These are phyloP conservation scores for Pyrrhoderma lamaoense DNA, from an alignment of 1,284 basidiomycete species.

Conservation along the genomic window DNA sequence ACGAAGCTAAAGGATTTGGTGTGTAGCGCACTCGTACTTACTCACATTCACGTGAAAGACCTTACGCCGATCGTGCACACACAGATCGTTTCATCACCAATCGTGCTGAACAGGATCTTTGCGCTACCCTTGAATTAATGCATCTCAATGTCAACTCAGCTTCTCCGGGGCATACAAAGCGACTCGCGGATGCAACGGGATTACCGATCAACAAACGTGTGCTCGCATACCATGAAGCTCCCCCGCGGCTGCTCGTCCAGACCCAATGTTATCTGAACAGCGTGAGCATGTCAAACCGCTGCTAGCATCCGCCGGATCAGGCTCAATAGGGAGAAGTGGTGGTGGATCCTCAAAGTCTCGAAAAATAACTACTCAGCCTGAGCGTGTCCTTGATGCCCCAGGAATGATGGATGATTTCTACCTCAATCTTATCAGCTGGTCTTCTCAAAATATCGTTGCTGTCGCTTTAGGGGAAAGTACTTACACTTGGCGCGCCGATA, in stretches of 20 bases:
- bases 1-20: constrained; percentile 12
- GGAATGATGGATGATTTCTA: constrained; percentile 97
- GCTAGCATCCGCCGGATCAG: constrained; percentile 58
- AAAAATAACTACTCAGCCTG: constrained; percentile 77
- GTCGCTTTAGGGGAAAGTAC: constrained; percentile 79
- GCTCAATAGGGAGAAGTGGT: constrained; percentile 50
- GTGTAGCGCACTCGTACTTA: constrained; percentile 14
- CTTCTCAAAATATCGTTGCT: constrained; percentile 76
- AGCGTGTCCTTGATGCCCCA: constrained; percentile 91
- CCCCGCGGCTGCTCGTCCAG: constrained; percentile 56
- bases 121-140: constrained; percentile 57
- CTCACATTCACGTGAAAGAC: constrained; percentile 13
- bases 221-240: constrained; percentile 71
- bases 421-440: constrained; percentile 91
- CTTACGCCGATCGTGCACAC: constrained; percentile 36
- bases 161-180: constrained; percentile 70
- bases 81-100: constrained; percentile 67
- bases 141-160: constrained; percentile 51
- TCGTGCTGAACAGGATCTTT: constrained; percentile 42
- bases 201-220: constrained; percentile 68
- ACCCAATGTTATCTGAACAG: constrained; percentile 62
- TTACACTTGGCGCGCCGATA: constrained; percentile 93
- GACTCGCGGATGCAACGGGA: constrained; percentile 66
- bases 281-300: constrained; percentile 67
- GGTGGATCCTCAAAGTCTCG: constrained; percentile 56